Evolutionary conservation across 192 early-diverging fungal genomes (phyloP).

Genomic region (Neocallimastix lanati): DNA sequence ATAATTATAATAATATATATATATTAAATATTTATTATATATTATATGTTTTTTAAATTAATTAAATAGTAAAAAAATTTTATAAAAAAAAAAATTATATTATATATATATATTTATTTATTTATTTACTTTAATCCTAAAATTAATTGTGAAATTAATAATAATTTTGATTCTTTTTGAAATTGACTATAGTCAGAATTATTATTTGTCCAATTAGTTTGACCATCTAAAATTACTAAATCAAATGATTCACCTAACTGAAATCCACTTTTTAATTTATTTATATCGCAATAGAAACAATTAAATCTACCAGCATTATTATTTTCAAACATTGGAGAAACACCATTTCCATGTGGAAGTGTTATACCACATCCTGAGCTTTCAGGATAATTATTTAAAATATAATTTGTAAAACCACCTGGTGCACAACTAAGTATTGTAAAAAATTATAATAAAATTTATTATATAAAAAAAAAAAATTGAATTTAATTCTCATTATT

Average conservation of each 20-base stretch:
- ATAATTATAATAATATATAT: no score
- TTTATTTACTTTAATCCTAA: neutral
- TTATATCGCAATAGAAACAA: neutral
- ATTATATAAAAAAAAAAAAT: no score
- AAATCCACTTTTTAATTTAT: neutral
- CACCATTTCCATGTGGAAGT: neutral
- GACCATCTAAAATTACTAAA: neutral
- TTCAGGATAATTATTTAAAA: neutral
- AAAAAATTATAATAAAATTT: no score
- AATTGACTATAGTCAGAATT: neutral
- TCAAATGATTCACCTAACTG: neutral
- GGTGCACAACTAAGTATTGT: neutral
- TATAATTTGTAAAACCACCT: neutral
- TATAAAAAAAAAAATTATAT: no score
- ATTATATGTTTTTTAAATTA: no score
- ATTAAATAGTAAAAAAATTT: no score
- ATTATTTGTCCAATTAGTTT: neutral
- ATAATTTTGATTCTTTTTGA: neutral
- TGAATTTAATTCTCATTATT: no score
- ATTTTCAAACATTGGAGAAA: neutral
- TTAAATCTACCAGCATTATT: neutral
- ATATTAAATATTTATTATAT: no score
- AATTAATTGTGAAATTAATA: neutral
- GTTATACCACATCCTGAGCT: neutral
- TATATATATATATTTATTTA: no score